Evolutionary conservation across 805 yeast genomes (phyloP).

Genomic region (Candida arabinofermentans): DNA sequence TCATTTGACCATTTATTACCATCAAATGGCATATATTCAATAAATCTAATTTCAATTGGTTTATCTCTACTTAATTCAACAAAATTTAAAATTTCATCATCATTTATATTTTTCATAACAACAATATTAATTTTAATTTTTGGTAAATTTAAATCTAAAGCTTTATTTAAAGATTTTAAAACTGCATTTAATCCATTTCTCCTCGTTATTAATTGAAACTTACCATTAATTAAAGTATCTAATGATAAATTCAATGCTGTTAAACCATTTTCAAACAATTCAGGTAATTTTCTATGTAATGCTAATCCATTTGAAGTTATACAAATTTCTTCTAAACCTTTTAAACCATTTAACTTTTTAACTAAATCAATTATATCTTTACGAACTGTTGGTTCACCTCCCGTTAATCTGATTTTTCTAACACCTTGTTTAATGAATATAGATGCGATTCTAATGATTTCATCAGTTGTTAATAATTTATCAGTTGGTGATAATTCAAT

Average conservation of each 20-base stretch:
- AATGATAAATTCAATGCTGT: conserved; percentile 45
- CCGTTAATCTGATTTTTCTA: conserved; percentile 47
- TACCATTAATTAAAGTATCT: conserved; percentile 50
- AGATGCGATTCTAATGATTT: conserved; percentile 39
- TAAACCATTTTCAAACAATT: conserved; percentile 38
- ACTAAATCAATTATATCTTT: conserved; percentile 45
- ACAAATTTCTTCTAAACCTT: conserved; percentile 45
- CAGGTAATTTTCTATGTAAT: conserved; percentile 42
- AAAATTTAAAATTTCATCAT: conserved; percentile 48
- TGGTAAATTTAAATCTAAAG: conserved; percentile 40
- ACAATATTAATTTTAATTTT: conserved; percentile 48
- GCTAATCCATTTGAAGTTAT: conserved; percentile 52
- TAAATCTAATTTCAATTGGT: conserved; percentile 47
- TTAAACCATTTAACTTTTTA: conserved; percentile 31
- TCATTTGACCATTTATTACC: conserved; percentile 49
- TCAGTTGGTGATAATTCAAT: conserved; percentile 42
- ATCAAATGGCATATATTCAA: conserved; percentile 57
- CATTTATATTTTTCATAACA: conserved; percentile 45
- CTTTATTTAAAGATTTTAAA: conserved; percentile 38
- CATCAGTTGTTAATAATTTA: conserved; percentile 38
- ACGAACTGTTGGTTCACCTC: conserved; percentile 55
- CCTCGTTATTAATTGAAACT: conserved; percentile 45
- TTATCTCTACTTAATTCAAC: conserved; percentile 36
- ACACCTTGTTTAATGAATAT: conserved; percentile 47
- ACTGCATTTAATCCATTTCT: conserved; percentile 46